Evolutionary conservation across 139 green algal species (phyloP), one percentile per base, ranked within the genome.

Genomic region (Picochlorum sp.): DNA sequence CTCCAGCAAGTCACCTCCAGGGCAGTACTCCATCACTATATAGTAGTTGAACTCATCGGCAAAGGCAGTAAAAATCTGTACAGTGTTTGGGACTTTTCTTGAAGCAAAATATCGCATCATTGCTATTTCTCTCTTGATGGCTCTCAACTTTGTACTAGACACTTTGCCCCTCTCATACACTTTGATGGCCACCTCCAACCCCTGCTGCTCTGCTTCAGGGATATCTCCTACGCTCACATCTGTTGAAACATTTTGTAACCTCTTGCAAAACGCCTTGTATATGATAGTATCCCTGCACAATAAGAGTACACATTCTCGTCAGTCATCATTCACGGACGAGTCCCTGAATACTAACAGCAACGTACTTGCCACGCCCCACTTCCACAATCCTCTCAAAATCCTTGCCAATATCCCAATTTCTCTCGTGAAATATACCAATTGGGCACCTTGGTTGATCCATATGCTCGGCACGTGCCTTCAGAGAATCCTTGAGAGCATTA

Each of bases 11-110:
- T 91, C 84, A 1, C 83, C 83, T 18, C 65, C 69, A 10, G 41
- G 18, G 65, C 83, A 88, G 47, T 83, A 71, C 74, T 90, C 83
- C 84, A 90, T 90, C 1, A 91, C 72, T 14, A 91, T 85, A 66
- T 80, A 90, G 6, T 85, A 76, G 52, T 79, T 59, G 3, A 66
- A 57, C 7, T 67, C 68, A 61, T 90, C 79, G 26, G 90, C 71
- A 57, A 88, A 91, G 16, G 81, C 75, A 13, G 67, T 78, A 7
- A 76, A 71, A 49, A 79, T 85, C 2, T 70, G 47, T 3, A 79
- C 78, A 6, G 79, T 65, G 54, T 73, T 49, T 3, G 82, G 83
- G n/a, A 85, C 63, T 31, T 78, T 89, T 81, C 83, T 81, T 31
- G 67, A 30, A 24, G 57, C 68, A 51, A 90, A 79, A 62, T 67